These are phyloP conservation scores for Fusarium sp. DNA, from an alignment of 2,329 filamentous ascomycete species.

Conservation along the genomic window DNA sequence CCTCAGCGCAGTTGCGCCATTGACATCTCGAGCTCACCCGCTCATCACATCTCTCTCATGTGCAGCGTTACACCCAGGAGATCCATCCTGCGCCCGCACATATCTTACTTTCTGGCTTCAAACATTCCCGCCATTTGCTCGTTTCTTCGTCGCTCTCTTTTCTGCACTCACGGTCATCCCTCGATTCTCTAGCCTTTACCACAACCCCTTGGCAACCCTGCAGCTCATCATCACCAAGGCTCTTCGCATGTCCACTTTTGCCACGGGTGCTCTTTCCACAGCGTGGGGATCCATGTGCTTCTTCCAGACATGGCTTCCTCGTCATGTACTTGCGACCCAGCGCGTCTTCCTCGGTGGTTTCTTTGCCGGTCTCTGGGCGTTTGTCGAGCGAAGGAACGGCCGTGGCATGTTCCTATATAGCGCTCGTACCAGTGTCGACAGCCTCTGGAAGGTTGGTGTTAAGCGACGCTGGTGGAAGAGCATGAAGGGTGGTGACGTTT, in stretches of 20 bases:
- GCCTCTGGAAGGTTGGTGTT: conserved; percentile 91
- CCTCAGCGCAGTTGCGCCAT: conserved; percentile 77
- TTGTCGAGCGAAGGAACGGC: conserved; percentile 75
- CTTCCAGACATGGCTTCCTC: conserved; percentile 84
- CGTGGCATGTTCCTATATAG: conserved; percentile 82
- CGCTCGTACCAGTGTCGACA: conserved; percentile 82
- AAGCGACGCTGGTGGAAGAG: conserved; percentile 92
- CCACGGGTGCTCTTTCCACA: conserved; percentile 83
- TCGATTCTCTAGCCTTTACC: conserved; percentile 75
- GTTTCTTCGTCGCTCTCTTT: conserved; percentile 82
- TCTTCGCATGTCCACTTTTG: conserved; percentile 80
- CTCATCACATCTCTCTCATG: conserved; percentile 88
- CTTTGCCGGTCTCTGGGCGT: conserved; percentile 86
- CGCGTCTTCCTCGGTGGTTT: conserved; percentile 93
- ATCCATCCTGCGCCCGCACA: conserved; percentile 89
- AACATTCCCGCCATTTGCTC: conserved; percentile 82
- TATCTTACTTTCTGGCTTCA: conserved; percentile 89
- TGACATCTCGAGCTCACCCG: conserved; percentile 88
- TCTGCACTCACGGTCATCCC: conserved; percentile 76
- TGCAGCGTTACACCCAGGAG: conserved; percentile 86
- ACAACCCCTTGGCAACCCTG: conserved; percentile 75
- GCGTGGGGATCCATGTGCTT: conserved; percentile 92
- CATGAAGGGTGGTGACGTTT: conserved; percentile 84
- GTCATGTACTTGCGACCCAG: conserved; percentile 80
- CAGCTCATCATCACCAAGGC: conserved; percentile 76